Evolutionary conservation across 73 alveolate species (phyloP).

Genomic region (Uronychia setigera): DNA sequence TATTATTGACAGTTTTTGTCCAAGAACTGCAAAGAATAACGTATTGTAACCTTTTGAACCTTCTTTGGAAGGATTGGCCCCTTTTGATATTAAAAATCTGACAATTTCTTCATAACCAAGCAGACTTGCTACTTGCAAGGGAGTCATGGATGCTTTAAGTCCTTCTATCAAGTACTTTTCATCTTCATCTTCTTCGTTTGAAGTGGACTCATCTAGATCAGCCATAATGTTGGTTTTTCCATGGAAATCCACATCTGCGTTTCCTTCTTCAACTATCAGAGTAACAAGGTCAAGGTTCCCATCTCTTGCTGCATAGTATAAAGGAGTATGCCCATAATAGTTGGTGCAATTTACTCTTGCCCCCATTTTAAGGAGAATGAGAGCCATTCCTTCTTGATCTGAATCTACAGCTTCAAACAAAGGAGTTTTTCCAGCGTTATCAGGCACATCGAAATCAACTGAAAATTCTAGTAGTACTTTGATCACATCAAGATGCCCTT

Average conservation of each 20-base stretch:
- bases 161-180: slow-evolving; percentile 63
- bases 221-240: slow-evolving; percentile 8
- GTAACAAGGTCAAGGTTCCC: slow-evolving; percentile 34
- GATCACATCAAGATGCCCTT: slow-evolving; percentile 39
- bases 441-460: slow-evolving; percentile 54
- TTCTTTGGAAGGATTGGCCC: not conserved
- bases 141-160: slow-evolving; percentile 46
- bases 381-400: not conserved
- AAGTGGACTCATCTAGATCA: slow-evolving; percentile 8
- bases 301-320: slow-evolving; percentile 62
- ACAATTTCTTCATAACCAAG: slow-evolving; percentile 52
- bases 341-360: slow-evolving; percentile 41
- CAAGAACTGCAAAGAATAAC: not conserved
- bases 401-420: slow-evolving; percentile 61
- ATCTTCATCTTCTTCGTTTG: slow-evolving; percentile 40
- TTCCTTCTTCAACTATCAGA: slow-evolving; percentile 27
- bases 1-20: slow-evolving; percentile 9
- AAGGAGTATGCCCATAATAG: slow-evolving; percentile 63
- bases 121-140: slow-evolving; percentile 56
- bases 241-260: slow-evolving; percentile 31
- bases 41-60: not conserved
- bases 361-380: slow-evolving; percentile 3
- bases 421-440: slow-evolving; percentile 70
- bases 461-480: slow-evolving; percentile 26
- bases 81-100: slow-evolving; percentile 18